phyloP scores from a whole-genome alignment of 2,329 filamentous ascomycete genomes.

The Nannizziopsis arthrosporioides region DNA sequence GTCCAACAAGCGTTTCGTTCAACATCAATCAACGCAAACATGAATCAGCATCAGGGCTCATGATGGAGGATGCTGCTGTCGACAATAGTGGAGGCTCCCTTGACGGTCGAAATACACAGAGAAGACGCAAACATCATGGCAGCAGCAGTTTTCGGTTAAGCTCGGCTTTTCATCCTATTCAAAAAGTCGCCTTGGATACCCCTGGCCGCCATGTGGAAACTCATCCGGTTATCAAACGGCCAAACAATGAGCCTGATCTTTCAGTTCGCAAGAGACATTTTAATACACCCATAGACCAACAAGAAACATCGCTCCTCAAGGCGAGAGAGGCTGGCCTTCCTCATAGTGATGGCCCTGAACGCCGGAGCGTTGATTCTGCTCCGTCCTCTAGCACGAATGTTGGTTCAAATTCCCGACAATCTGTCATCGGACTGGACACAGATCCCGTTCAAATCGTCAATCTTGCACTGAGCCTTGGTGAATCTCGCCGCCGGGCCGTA shows the following conservation, averaged over 20 bases:
- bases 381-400: not conserved
- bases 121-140: conserved; percentile 10
- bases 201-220: not conserved
- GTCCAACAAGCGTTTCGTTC: too few species aligned
- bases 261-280: conserved; percentile 28
- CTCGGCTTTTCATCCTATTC: not conserved
- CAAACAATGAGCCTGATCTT: conserved; percentile 26
- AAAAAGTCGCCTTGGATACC: conserved; percentile 2
- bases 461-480: conserved; percentile 79
- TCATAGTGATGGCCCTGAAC: not conserved
- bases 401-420: not conserved
- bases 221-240: conserved; percentile 28
- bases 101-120: not conserved
- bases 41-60: not conserved
- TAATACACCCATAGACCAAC: conserved; percentile 26
- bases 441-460: conserved; percentile 86
- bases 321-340: not conserved
- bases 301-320: conserved; percentile 14
- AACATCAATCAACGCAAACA: not conserved
- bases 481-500: conserved; percentile 42
- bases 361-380: not conserved
- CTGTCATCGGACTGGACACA: conserved; percentile 43
- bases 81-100: not conserved
- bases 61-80: not conserved
- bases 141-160: conserved; percentile 15